Conservation (phyloP, 768 basidiomycete genomes). For the Leucosporidium scottii region DNA sequence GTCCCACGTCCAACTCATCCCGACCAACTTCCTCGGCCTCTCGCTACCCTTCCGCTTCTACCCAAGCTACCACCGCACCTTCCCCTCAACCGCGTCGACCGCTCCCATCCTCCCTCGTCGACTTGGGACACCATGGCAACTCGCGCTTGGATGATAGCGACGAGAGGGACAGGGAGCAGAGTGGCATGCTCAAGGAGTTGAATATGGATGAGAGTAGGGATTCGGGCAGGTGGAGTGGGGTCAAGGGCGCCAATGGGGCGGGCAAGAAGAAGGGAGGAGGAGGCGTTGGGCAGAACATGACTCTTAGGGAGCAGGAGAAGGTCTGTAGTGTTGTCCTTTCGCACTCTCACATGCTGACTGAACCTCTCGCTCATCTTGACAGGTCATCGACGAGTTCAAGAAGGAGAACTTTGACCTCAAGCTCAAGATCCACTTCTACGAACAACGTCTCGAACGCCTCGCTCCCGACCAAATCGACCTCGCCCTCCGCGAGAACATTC, state of each 20-base stretch:
- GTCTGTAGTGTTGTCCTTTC: slow-evolving; percentile 46
- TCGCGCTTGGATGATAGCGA: not conserved
- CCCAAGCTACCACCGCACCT: too few species aligned
- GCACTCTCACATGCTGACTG: not conserved
- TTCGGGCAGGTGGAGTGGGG: not conserved
- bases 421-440: slow-evolving; percentile 87
- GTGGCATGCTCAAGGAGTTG: not conserved
- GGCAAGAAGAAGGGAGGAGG: not conserved
- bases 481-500: slow-evolving; percentile 68
- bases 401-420: slow-evolving; percentile 97
- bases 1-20: too few species aligned
- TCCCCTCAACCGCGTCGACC: too few species aligned
- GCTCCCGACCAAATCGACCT: slow-evolving; percentile 70
- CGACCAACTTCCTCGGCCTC: too few species aligned
- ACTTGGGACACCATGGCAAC: not conserved
- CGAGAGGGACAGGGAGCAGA: not conserved
- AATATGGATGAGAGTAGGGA: not conserved
- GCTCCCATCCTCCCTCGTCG: not conserved
- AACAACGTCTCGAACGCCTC: slow-evolving; percentile 81
- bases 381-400: slow-evolving; percentile 93
- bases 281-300: slow-evolving; percentile 48
- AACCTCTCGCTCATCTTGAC: not conserved
- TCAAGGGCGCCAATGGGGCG: not conserved
- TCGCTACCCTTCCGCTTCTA: too few species aligned
- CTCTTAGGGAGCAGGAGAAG: slow-evolving; percentile 93